Evolutionary conservation across 2,329 filamentous ascomycete genomes (phyloP), one percentile per base, ranked within the genome.

Genomic region (Tothia fuscella): DNA sequence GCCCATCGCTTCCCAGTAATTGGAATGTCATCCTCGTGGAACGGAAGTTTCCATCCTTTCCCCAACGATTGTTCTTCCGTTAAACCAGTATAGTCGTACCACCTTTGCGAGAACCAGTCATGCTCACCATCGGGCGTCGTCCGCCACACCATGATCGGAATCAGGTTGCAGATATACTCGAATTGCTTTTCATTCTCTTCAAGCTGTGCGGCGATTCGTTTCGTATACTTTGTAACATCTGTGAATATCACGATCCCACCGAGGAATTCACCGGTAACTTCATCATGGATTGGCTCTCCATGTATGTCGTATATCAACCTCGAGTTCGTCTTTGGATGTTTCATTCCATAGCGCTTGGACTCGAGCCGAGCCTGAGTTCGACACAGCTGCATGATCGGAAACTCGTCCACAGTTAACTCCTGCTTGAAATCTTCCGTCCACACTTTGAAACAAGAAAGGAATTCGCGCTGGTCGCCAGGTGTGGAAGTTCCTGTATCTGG

Each of bases 11-110:
- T 64, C 3, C 54, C 52, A 0, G 75, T 71, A n/a, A 69, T 64
- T 0, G 61, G 50, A 57, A 81, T 65, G 48, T 88, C 82, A 21
- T 87, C 82, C 0, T 74, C 72, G 50, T 87, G 82, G 48, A 86
- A 81, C 0, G 76, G 69, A 3, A 67, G 60, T 50, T 66, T 63
- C 79, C 80, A 85, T 2, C 71, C 71, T 22, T 65, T 53, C 0
- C 80, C 81, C 2, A 80, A 49, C 20, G 76, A 82, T 7, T 78
- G 64, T 33, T 80, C 73, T 7, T 68, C 65, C 0, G 68, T 70
- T 19, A 86, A 59, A 0, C 83, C 80, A 0, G 83, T 88, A 51
- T 83, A 88, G n/a, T 75, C 71, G 52, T 83, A 84, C 80, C 82
- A 89, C n/a, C 78, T 66, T 35, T 75, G 72, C 45, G 81, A 83